Evolutionary conservation across 2,329 filamentous ascomycete species (phyloP), one percentile per base, ranked within the genome.

Genomic region (Macrophomina tecta): DNA sequence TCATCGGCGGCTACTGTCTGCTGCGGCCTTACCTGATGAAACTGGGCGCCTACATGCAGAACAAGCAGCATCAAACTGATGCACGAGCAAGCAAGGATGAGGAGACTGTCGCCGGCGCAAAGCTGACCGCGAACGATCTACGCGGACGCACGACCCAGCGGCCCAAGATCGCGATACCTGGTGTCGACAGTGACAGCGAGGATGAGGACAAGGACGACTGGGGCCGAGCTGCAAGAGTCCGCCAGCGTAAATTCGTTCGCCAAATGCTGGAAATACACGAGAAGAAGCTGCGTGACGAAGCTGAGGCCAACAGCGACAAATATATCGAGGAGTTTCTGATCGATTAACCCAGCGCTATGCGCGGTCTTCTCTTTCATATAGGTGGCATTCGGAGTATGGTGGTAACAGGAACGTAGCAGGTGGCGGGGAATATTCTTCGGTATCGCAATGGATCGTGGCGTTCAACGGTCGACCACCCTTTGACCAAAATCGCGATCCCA

Each of bases 311-410:
- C 70, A 87, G 90, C 68, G 90, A 92, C 76, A 90, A 91, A 79
- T 90, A 93, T 76, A 90, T 94, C 71, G 86, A 88, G 75, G 89
- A 93, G 78, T 87, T 90, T 72, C 77, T 93, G 76, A 83, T 86
- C 72, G 63, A 65, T 32, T 65, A n/a, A 65, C 6, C 12, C 16
- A 11, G 14, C 16, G 5, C 12, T 36, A 3, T 11, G 30, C 32
- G 45, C 28, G 32, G 16, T 49, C 7, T 38, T n/a, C 48, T 62
- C 28, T 38, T 49, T 42, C 58, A 49, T 62, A 12, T 16, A 48
- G 30, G 56, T 48, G 56, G 56, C 56, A 42, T 61, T 8, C 6
- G 16, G 16, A n/a, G 46, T 62, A 45, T 51, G 42, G 16, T 9
- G 6, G 32, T 45, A 28, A 14, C 42, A 62, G 58, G 58, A 62